Evolutionary conservation across 305 asterid species (phyloP).

Genomic region (Fraxinus latifolia): DNA sequence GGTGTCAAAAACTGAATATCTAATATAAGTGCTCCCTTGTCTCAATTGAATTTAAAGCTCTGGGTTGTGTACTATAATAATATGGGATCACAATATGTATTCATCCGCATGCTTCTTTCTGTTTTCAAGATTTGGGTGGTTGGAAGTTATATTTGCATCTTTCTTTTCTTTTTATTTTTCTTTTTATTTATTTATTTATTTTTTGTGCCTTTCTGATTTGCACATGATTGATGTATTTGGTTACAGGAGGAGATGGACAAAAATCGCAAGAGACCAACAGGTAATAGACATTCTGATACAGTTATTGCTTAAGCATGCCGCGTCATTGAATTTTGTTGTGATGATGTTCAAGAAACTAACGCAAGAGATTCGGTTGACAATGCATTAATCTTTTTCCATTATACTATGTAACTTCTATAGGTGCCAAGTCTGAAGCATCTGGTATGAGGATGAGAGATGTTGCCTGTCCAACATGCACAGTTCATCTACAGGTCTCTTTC

Average conservation of each 20-base stretch:
- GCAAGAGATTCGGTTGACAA: neutral
- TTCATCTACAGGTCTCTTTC: slow-evolving; percentile 69
- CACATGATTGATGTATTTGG: slow-evolving; percentile 17
- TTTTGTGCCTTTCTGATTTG: slow-evolving; percentile 12
- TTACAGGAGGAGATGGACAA: slow-evolving; percentile 86
- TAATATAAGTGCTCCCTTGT: neutral
- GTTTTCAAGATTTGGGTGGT: neutral
- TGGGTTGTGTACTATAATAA: neutral
- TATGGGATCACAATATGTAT: neutral
- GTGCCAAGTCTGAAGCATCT: slow-evolving; percentile 38
- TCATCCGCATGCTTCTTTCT: neutral
- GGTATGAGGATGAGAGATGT: slow-evolving; percentile 67
- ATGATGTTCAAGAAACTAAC: neutral
- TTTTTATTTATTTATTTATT: neutral
- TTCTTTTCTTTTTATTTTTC: no score
- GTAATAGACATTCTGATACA: slow-evolving; percentile 23
- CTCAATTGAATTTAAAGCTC: neutral
- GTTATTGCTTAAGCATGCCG: neutral
- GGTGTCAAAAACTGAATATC: neutral
- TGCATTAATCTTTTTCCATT: neutral
- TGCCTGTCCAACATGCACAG: slow-evolving; percentile 85
- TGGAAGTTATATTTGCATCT: neutral
- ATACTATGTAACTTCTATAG: slow-evolving; percentile 28
- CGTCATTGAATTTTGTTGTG: neutral
- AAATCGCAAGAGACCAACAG: slow-evolving; percentile 60